phyloP scores from a whole-genome alignment of 345 rosid species.

The Eucalyptus curtisii region DNA sequence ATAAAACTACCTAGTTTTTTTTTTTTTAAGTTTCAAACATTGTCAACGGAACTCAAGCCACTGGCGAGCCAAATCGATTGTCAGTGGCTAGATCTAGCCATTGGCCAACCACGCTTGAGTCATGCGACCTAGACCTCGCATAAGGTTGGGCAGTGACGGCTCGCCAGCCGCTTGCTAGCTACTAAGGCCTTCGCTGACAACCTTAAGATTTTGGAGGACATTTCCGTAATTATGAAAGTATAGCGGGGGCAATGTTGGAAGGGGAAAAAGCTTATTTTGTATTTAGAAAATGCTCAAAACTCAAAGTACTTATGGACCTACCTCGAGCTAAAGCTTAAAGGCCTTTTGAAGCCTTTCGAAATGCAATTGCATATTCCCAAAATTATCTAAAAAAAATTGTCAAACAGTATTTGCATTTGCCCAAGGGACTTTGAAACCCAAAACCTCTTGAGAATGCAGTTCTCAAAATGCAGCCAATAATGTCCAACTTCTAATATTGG shows the following conservation, averaged over 20 bases:
- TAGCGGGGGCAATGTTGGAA: no score
- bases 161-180: accelerated
- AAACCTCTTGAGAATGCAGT: no score
- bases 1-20: no score
- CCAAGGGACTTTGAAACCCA: no score
- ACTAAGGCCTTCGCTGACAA: accelerated
- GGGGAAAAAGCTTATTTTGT: no score
- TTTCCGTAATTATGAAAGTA: no score
- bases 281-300: neutral
- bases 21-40: no score
- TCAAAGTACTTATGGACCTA: neutral
- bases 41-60: neutral
- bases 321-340: neutral
- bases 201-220: neutral
- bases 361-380: neutral
- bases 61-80: accelerated
- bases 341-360: neutral
- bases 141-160: accelerated
- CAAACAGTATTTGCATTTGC: no score
- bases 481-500: neutral
- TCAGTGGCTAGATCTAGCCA: neutral
- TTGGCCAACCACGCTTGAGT: neutral
- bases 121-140: neutral
- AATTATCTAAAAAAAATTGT: no score
- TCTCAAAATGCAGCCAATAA: neutral